Base-by-base conservation (phyloP, 2,329 filamentous ascomycete genomes). In the Penicillium sp. region DNA sequence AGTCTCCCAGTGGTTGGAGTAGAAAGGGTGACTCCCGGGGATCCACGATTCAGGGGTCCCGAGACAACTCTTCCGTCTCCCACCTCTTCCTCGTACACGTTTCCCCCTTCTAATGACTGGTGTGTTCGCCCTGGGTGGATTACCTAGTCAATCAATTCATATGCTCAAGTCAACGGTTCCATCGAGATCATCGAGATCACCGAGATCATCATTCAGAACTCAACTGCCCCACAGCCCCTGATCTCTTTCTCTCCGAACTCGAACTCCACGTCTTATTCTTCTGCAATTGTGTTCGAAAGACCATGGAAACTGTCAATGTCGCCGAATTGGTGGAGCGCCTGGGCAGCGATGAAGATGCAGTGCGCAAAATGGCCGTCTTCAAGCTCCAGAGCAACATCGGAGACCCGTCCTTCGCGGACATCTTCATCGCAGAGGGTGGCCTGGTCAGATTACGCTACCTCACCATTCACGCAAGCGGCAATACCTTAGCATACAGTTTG, bases 361-460 rank as follows among this genome's bases (percentile, higher is more conserved):
- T 89, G 60, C 89, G 91, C 65, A 99, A 99, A 73, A 96, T 97
- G 89, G 93, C 93, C 53, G 93, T 95, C 53, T 99, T 99, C 81
- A 96, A 96, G 75, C 83, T 99, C 58, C 93, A 99, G 73, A 86
- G 82, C 56, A 90, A 89, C 55, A 95, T 99, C 72, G 92, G 91
- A 67, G 93, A 99, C 72, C 92, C 92, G 22, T 87, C 90, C 42
- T 97, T 97, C 70, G 93, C 93, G 64, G 93, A 97, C 70, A 84
- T 95, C 61, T 99, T 99, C 75, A 95, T 97, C 54, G 84, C 87
- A 43, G 88, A 90, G 41, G 90, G 90, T 49, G 93, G 93, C 3
- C 78, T 97, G 57, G 79, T 84, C 58, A 84, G 92, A 59, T 75
- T 99, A 62, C 83, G 89, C 45, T 84, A 88, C 49, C 78, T 97